Conservation (phyloP, 164 flowering plant genomes). For the Chimonanthus salicifolius region DNA sequence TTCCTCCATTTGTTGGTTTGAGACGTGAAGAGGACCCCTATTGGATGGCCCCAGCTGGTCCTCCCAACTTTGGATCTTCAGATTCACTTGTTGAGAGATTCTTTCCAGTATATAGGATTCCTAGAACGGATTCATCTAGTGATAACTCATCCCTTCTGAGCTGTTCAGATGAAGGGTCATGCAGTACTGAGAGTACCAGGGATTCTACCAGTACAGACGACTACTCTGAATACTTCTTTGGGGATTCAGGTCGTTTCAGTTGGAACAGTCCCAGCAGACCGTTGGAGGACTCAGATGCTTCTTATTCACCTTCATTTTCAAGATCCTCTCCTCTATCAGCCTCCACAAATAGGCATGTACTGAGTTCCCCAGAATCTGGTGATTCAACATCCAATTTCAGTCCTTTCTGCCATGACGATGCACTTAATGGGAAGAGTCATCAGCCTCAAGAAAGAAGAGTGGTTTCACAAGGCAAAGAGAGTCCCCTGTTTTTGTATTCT, state of each 20-base stretch:
- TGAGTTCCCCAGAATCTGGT: constrained; percentile 13
- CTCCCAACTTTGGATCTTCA: neutral
- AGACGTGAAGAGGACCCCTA: constrained; percentile 12
- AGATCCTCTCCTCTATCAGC: constrained; percentile 16
- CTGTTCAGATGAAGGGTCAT: constrained; percentile 82
- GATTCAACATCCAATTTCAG: constrained; percentile 9
- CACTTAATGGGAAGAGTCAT: neutral
- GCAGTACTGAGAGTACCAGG: constrained; percentile 68
- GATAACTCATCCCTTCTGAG: constrained; percentile 70
- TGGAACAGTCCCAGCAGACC: constrained; percentile 38
- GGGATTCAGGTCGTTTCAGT: constrained; percentile 32
- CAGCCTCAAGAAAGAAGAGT: constrained; percentile 7
- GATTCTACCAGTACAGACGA: constrained; percentile 76
- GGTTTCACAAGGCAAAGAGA: constrained; percentile 19
- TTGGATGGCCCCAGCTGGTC: constrained; percentile 5
- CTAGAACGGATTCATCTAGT: constrained; percentile 62
- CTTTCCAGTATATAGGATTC: constrained; percentile 23
- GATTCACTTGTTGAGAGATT: constrained; percentile 24
- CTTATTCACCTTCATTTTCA: neutral
- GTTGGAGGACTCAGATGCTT: constrained; percentile 41
- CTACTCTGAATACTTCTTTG: constrained; percentile 52
- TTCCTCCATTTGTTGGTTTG: constrained; percentile 9
- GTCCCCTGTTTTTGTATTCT: constrained; percentile 29
- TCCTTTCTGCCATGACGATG: neutral
- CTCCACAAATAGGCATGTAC: constrained; percentile 18